Evolutionary conservation across 768 basidiomycete species (phyloP).

Genomic region (Coprinopsis marcescibilis): DNA sequence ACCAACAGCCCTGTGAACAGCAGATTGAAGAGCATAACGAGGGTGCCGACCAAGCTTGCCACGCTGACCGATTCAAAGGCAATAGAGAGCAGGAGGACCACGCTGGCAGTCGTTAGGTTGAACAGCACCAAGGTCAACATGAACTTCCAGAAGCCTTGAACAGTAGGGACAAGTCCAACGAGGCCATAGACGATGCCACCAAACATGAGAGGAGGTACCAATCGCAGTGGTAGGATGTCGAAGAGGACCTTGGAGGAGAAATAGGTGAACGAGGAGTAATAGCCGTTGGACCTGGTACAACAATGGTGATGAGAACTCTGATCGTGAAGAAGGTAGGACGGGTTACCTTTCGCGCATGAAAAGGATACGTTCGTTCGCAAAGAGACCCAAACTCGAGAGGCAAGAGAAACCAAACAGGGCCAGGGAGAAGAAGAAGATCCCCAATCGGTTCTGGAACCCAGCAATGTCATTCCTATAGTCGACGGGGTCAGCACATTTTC

Average conservation of each 20-base stretch:
- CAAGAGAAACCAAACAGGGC: constrained; percentile 96
- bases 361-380: constrained; percentile 90
- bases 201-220: constrained; percentile 92
- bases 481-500: not conserved
- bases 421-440: constrained; percentile 97
- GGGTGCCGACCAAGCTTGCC: constrained; percentile 88
- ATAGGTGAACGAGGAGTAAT: constrained; percentile 96
- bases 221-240: constrained; percentile 89
- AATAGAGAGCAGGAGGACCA: constrained; percentile 87
- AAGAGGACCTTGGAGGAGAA: constrained; percentile 97
- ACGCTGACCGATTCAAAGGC: constrained; percentile 82
- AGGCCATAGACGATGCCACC: constrained; percentile 94
- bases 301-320: not conserved
- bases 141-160: constrained; percentile 96
- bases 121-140: constrained; percentile 92
- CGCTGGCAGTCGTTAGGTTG: constrained; percentile 92
- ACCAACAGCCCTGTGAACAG: constrained; percentile 94
- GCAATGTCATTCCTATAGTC: constrained; percentile 75
- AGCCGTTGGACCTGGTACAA: constrained; percentile 78
- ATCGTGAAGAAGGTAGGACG: not conserved
- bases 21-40: constrained; percentile 99
- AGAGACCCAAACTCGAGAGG: constrained; percentile 86
- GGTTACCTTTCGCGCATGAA: constrained; percentile 96
- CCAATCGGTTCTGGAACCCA: constrained; percentile 94
- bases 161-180: constrained; percentile 89